Base-by-base conservation (phyloP, 202 grass and related monocot genomes). In the Carex sylvatica region DNA sequence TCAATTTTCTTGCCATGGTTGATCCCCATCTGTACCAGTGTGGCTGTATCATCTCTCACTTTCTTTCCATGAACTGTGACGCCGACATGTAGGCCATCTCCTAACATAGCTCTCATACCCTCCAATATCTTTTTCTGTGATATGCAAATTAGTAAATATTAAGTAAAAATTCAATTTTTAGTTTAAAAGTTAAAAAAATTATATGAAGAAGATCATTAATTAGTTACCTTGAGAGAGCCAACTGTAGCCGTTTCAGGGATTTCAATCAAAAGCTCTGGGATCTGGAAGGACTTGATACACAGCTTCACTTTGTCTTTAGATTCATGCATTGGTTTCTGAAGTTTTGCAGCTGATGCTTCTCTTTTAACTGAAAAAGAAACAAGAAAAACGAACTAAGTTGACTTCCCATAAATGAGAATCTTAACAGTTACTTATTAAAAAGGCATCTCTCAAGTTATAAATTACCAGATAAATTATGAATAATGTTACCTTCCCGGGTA, bases 261-360 rank as follows among this genome's bases (percentile, higher is more conserved):
- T 82, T 96, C 93, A 82, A 99, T 88, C 56, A 88, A 89, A 86
- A 99, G 93, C 88, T 99, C 93, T 69, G 97, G 97, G 44, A 99
- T 91, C 83, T 93, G 93, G 85, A 99, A 95, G 53, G 96, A 99
- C 49, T 96, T 96, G 80, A 99, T 96, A 63, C 74, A 89, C 65
- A 99, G 83, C 86, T 96, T 96, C 76, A 99, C 97, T 60, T 83
- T 88, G 52, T 96, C 84, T 3, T 90, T 84, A 76, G 92, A 86
- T 65, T 83, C 86, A 83, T 36, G 82, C 24, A 83, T 84, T 65
- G 84, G 66, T 84, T 89, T 91, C 31, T 85, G 87, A 59, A 80
- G 85, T 71, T 85, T 81, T 83, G 62, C 81, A 69, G 90, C 72
- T 52, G 85, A 85, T 16, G 56, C 69, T 16, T 69, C 91, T 81